Base-by-base conservation (phyloP, 176 grass and related monocot species). In the Aegilops umbellulata region DNA sequence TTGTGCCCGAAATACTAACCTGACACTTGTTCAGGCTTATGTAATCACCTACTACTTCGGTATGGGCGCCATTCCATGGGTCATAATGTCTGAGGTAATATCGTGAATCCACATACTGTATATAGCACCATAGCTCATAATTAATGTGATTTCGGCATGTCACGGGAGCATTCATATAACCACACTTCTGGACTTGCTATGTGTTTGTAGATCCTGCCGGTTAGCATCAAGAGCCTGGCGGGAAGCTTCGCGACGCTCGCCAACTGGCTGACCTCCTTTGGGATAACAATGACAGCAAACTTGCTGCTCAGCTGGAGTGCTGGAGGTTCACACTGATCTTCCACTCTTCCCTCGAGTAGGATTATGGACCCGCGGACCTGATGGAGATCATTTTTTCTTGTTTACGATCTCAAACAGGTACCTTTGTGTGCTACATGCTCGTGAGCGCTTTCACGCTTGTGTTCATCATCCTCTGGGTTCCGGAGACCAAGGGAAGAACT, bases 61-160 rank as follows among this genome's bases (percentile, higher is more conserved):
- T 74, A 80, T 98, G 86, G 94, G 97, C 62, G 94, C 97, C 31
- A 98, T 96, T 91, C 97, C 97, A 65, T 98, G 97, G 94, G 91
- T 98, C 80, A 98, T 98, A 46, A 98, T 98, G 97, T 98, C 97
- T 24, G 94, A 98, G 97, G 97, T 46, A 46, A 46, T 98, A 92
- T 73, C 72, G 55, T 85, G 24, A 15, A 44, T 76, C 42, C 14
- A 0, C 31, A 62, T 39, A 61, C n/a, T 7, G 7, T 3, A 6
- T 71, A 13, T 65, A 83, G 25, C 35, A 38, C 10, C 39, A 74
- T 80, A 27, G 10, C 23, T 60, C 80, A 41, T 51, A 73, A 83
- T 14, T 14, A 46, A 46, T 46, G 42, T 83, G 69, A 27, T 69
- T 73, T 86, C 67, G 32, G 63, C 58, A 81, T 89, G 30, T 42